A percentile compares a stretch with the other conserved stretches of the same genome.
Conservation (phyloP, 768 basidiomycete species). For the Pisolithus tinctorius region DNA sequence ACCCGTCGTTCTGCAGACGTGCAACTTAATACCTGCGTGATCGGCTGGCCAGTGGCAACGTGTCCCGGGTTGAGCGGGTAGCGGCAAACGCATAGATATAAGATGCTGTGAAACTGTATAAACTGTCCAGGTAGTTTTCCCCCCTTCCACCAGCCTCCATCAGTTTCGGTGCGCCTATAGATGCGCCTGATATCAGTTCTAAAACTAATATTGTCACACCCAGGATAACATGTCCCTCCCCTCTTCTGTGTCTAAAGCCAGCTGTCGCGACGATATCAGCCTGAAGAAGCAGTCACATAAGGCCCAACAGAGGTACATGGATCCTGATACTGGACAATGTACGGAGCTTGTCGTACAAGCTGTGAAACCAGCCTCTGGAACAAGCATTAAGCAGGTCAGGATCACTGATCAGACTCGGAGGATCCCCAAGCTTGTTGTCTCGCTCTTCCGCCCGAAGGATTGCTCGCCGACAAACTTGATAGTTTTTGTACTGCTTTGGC, state of each 20-base stretch:
- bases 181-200: no score
- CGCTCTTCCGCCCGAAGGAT: slow-evolving; percentile 6
- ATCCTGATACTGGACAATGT: slow-evolving; percentile 11
- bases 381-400: neutral
- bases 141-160: no score
- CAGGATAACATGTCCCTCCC: neutral
- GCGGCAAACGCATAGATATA: no score
- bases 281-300: slow-evolving; percentile 2
- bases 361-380: neutral
- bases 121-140: no score
- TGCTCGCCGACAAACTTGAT: neutral
- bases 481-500: slow-evolving; percentile 5
- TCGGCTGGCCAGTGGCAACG: no score
- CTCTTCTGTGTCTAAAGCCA: neutral
- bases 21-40: no score
- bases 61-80: no score
- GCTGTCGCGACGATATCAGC: neutral
- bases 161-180: no score
- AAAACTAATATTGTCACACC: neutral
- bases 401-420: slow-evolving; percentile 2
- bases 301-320: slow-evolving; percentile 12
- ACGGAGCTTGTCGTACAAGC: slow-evolving; percentile 9
- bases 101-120: no score
- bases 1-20: no score
- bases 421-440: slow-evolving; percentile 8